These are phyloP conservation scores for Wickerhamomyces strasburgensis DNA, from an alignment of 805 yeast genomes.

Conservation along the genomic window DNA sequence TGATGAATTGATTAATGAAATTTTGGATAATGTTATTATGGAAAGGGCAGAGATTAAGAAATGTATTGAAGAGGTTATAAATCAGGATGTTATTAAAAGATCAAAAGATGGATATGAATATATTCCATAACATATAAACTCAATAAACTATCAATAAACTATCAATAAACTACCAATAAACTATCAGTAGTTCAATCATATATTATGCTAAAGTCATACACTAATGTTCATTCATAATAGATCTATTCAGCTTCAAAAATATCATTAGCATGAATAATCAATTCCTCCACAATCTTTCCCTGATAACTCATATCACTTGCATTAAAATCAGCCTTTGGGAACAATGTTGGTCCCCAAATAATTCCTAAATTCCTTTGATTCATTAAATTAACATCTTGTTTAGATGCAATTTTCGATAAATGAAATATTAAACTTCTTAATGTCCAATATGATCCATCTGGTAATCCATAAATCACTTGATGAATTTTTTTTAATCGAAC, in stretches of 20 bases:
- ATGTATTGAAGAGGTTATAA: conserved; percentile 8
- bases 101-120: conserved; percentile 13
- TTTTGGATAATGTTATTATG: conserved; percentile 6
- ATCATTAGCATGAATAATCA: conserved; percentile 77
- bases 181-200: too few species aligned
- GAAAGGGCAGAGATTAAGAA: conserved; percentile 9
- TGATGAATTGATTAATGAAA: conserved; percentile 9
- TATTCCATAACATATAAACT: conserved; percentile 11
- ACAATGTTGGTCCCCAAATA: conserved; percentile 91
- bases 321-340: conserved; percentile 62
- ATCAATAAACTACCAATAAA: too few species aligned
- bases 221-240: background rate
- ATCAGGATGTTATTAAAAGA: conserved; percentile 13
- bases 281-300: conserved; percentile 75
- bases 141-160: too few species aligned
- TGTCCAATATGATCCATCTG: conserved; percentile 94
- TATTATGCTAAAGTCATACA: background rate
- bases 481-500: conserved; percentile 73
- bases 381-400: conserved; percentile 72
- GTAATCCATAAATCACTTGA: conserved; percentile 80
- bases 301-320: conserved; percentile 72
- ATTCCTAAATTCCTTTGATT: conserved; percentile 73
- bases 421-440: conserved; percentile 82
- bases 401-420: conserved; percentile 63
- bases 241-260: conserved; percentile 60